Evolutionary conservation across 2,329 filamentous ascomycete genomes (phyloP).

Genomic region (Aureobasidium sp.): DNA sequence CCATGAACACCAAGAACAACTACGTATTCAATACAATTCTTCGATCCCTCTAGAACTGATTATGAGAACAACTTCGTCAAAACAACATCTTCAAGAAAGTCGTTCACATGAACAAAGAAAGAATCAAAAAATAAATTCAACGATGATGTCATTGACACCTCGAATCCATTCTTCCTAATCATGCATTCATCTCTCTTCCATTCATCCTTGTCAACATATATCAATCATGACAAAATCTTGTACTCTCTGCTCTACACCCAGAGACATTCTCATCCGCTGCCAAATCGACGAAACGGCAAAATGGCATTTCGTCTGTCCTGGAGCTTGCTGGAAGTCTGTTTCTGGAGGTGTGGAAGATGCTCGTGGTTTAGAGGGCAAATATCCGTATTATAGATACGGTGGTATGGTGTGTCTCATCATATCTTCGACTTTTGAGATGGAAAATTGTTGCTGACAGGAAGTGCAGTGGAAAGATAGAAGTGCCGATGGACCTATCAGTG

Average conservation of each 20-base stretch:
- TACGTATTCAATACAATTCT: not conserved
- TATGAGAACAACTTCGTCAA: too few relatives aligned
- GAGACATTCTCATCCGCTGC: slow-evolving; percentile 37
- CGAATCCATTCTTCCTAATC: not conserved
- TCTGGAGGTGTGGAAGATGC: slow-evolving; percentile 40
- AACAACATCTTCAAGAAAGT: not conserved
- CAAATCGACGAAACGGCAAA: slow-evolving; percentile 34
- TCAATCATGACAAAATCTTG: slow-evolving; percentile 30
- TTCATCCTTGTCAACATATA: slow-evolving; percentile 19
- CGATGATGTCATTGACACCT: slow-evolving; percentile 1
- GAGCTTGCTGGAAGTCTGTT: slow-evolving; percentile 37
- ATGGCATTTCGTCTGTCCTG: slow-evolving; percentile 41
- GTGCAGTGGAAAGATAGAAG: slow-evolving; percentile 35
- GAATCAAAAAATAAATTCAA: not conserved
- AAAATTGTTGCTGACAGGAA: not conserved
- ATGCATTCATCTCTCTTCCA: not conserved
- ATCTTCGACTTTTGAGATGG: not conserved
- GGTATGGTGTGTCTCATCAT: slow-evolving; percentile 24
- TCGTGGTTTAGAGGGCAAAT: slow-evolving; percentile 34
- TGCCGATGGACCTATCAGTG: slow-evolving; percentile 32
- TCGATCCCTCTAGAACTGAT: not conserved
- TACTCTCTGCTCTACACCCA: slow-evolving; percentile 33
- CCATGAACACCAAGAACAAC: too few relatives aligned
- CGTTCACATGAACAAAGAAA: not conserved
- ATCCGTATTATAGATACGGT: slow-evolving; percentile 32